phyloP scores from a whole-genome alignment of 2,329 filamentous ascomycete species.

The Neonectria faginata region DNA sequence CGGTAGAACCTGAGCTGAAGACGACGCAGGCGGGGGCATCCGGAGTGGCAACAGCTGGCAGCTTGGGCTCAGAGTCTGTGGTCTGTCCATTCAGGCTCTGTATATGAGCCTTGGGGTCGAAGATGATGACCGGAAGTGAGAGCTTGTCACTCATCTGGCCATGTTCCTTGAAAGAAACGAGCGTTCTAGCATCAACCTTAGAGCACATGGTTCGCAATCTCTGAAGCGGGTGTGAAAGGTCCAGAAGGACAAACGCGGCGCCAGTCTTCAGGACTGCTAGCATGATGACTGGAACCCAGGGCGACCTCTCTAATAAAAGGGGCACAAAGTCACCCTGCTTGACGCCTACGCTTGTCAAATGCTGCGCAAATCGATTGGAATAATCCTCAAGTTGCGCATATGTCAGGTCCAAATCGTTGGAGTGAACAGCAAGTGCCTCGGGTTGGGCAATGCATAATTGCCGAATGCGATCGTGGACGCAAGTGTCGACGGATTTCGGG shows the following conservation, averaged over 20 bases:
- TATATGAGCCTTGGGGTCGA: conserved; percentile 1
- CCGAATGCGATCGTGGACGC: conserved; percentile 11
- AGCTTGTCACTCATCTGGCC: background rate
- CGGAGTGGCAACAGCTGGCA: background rate
- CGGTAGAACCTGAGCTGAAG: conserved; percentile 16
- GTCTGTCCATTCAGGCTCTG: background rate
- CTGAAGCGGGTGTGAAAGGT: conserved; percentile 3
- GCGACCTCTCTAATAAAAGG: background rate
- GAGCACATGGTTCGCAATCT: conserved; percentile 5
- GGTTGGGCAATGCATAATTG: conserved; percentile 14
- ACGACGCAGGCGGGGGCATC: conserved; percentile 6
- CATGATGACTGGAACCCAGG: conserved; percentile 2
- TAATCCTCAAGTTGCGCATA: conserved; percentile 7
- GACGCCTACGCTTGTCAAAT: conserved; percentile 1
- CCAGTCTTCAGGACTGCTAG: background rate
- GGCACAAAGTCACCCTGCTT: conserved; percentile 5
- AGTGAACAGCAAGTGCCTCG: conserved; percentile 6
- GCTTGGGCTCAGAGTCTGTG: background rate
- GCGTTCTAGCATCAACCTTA: background rate
- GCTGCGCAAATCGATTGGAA: conserved; percentile 3
- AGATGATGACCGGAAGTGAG: background rate
- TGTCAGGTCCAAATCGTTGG: conserved; percentile 7
- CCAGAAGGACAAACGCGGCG: conserved; percentile 2
- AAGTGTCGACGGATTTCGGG: conserved; percentile 4
- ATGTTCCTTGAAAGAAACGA: conserved; percentile 7